Percentiles rank a stretch among this genome's conserved stretches.
Conservation (phyloP, 805 yeast genomes). For the Saccharomyces kudriavzevii region DNA sequence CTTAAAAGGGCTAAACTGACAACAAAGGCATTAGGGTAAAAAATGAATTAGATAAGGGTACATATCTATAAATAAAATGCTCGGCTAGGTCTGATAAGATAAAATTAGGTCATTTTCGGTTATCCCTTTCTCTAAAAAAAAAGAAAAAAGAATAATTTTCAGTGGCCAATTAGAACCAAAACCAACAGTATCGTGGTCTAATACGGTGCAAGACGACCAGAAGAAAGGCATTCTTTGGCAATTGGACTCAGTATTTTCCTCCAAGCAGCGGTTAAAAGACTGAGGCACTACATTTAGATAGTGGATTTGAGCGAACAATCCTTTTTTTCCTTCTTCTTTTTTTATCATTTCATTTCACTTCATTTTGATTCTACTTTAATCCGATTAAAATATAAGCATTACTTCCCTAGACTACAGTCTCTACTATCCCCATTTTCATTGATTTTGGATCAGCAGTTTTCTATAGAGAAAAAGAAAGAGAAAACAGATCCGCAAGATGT, state of each 20-base stretch:
- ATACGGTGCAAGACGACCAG: background rate
- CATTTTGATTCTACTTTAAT: background rate
- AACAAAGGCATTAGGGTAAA: background rate
- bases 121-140: background rate
- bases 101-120: background rate
- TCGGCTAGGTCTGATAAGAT: background rate
- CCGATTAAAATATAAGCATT: background rate
- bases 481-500: conserved; percentile 22
- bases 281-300: background rate
- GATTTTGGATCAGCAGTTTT: background rate
- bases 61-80: background rate
- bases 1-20: background rate
- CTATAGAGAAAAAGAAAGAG: background rate
- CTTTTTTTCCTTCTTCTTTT: background rate
- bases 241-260: background rate
- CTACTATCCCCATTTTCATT: background rate
- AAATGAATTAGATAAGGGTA: background rate
- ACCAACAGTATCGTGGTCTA: background rate
- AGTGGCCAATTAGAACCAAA: background rate
- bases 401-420: background rate
- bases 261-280: background rate
- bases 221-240: background rate
- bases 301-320: background rate
- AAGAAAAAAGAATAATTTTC: background rate
- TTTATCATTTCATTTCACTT: background rate